These are phyloP conservation scores for Ophiognomonia clavigignenti-juglandacearum DNA, from an alignment of 2,329 filamentous ascomycete genomes.

Conservation along the genomic window DNA sequence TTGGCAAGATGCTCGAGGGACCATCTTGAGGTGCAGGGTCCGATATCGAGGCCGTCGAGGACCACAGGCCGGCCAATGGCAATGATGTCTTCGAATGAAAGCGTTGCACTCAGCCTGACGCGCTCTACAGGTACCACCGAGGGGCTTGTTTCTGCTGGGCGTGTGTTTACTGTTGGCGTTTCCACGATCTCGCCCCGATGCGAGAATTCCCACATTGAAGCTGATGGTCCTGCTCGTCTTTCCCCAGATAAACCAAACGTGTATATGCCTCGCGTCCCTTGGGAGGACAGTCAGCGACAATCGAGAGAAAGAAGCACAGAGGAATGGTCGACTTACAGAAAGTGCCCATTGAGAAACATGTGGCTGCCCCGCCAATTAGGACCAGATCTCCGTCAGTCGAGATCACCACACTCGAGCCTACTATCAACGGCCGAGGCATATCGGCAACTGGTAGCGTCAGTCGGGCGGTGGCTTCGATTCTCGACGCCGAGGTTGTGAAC, in stretches of 20 bases:
- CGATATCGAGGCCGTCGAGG: slow-evolving; percentile 61
- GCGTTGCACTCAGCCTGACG: slow-evolving; percentile 42
- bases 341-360: slow-evolving; percentile 87
- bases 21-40: slow-evolving; percentile 64
- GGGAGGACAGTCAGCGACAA: not conserved
- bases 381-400: slow-evolving; percentile 47
- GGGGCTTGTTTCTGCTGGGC: slow-evolving; percentile 22
- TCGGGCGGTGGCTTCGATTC: not conserved
- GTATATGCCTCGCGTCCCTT: slow-evolving; percentile 56
- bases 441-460: not conserved
- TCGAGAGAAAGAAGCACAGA: not conserved
- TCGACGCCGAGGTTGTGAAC: not conserved
- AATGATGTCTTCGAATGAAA: slow-evolving; percentile 58
- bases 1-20: slow-evolving; percentile 61
- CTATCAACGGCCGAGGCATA: slow-evolving; percentile 56
- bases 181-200: slow-evolving; percentile 5
- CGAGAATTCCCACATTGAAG: slow-evolving; percentile 10
- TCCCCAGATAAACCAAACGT: slow-evolving; percentile 27
- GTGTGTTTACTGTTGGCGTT: not conserved
- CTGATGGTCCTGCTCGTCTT: not conserved
- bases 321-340: slow-evolving; percentile 46
- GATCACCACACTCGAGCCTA: slow-evolving; percentile 58
- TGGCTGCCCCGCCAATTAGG: slow-evolving; percentile 74
- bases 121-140: slow-evolving; percentile 39
- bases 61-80: slow-evolving; percentile 56